Evolutionary conservation across 805 yeast genomes (phyloP).

Genomic region (Maudiozyma serrabonitensis): DNA sequence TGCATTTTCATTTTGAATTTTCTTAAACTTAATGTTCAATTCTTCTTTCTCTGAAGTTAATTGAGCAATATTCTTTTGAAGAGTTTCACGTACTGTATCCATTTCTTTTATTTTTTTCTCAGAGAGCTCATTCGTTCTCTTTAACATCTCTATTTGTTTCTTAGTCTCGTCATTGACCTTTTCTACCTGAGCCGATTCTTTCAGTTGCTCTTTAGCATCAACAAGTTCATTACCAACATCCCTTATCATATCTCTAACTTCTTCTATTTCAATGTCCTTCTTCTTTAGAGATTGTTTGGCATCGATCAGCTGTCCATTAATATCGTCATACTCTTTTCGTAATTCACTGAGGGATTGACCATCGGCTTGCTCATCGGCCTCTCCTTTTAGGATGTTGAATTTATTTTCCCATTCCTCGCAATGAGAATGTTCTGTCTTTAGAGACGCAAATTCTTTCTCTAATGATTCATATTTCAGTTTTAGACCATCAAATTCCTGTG

Average conservation of each 20-base stretch:
- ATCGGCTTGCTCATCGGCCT: background rate
- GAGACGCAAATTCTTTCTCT: background rate
- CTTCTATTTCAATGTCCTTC: slow-evolving; percentile 56
- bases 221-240: slow-evolving; percentile 76
- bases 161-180: background rate
- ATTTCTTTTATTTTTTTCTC: background rate
- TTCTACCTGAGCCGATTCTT: slow-evolving; percentile 17
- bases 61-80: slow-evolving; percentile 5
- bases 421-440: background rate
- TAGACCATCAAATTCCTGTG: background rate
- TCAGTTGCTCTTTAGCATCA: slow-evolving; percentile 50
- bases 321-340: background rate
- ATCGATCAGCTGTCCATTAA: slow-evolving; percentile 7
- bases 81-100: slow-evolving; percentile 12
- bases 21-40: slow-evolving; percentile 1
- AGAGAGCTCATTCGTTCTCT: background rate
- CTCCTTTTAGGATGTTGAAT: background rate
- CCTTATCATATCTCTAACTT: slow-evolving; percentile 63
- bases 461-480: background rate
- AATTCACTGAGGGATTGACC: background rate
- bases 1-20: slow-evolving; percentile 12
- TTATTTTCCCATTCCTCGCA: background rate
- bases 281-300: slow-evolving; percentile 28
- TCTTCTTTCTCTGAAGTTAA: background rate
- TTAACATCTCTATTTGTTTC: background rate